Evolutionary conservation across 2,329 filamentous ascomycete species (phyloP), one percentile per base, ranked within the genome.

Genomic region (Beauveria pseudobassiana): DNA sequence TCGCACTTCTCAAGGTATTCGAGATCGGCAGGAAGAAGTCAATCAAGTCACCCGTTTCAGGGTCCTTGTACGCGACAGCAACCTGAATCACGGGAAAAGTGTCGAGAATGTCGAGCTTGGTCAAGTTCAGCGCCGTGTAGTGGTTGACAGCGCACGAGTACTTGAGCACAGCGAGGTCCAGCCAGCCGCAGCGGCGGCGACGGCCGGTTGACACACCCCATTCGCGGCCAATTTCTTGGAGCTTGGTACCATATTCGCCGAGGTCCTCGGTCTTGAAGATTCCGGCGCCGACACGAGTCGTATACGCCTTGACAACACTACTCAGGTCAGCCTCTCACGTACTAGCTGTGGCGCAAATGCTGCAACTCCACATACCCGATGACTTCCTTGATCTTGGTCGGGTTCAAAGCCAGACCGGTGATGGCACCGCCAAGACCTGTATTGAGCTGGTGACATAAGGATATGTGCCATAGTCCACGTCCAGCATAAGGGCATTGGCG

Each of bases 81-180:
- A 90, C 80, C 73, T 92, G 89, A 75, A 96, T 82, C 69, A 85
- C 87, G 10, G 83, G 79, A 71, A 96, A 91, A 38, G 83, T 83
- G 71, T 92, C 89, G 18, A 92, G 80, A 43, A 91, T 81, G 46
- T 70, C 69, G 26, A 71, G 68, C 64, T 84, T 86, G 16, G 82
- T 86, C 46, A 86, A 70, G 68, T 86, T 85, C 2, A 86, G 71
- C 50, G 78, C 74, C 0, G 85, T 85, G 75, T 90, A 90, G 76
- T 87, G 80, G 76, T 90, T 90, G 72, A 88, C 78, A 52, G 80
- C 76, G 63, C 68, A 66, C 28, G 73, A 86, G 77, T 88, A 89
- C 72, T 87, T 87, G 65, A 89, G 73, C 7, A 89, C 82, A 40
- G 89, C 86, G 5, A 90, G 79, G 68, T 90, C 87, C 49, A 88